Conservation (phyloP, 169 alveolate genomes). For the Cryptosporidium sp. region DNA sequence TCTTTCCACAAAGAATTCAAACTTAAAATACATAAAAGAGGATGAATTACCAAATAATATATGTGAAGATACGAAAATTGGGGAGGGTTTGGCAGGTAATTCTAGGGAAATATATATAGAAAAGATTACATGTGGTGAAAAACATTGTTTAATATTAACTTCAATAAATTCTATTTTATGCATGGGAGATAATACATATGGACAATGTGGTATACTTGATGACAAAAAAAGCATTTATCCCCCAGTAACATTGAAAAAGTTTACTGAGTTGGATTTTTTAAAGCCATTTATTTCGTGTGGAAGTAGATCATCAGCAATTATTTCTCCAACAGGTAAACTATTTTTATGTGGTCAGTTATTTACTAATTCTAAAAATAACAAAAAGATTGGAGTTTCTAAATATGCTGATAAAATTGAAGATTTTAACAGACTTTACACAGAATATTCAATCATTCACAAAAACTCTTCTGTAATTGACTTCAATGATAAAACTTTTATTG, state of each 20-base stretch:
- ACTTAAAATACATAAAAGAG: background rate
- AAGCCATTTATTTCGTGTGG: constrained; percentile 72
- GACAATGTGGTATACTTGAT: constrained; percentile 64
- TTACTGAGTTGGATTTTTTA: constrained; percentile 16
- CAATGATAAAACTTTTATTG: constrained; percentile 28
- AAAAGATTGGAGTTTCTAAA: constrained; percentile 50
- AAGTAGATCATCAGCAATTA: constrained; percentile 43
- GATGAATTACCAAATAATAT: background rate
- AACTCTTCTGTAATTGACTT: constrained; percentile 28
- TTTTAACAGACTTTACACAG: constrained; percentile 11
- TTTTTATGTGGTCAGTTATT: constrained; percentile 61
- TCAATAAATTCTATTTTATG: constrained; percentile 45
- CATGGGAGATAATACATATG: constrained; percentile 72
- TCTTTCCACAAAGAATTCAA: constrained; percentile 21
- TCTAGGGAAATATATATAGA: constrained; percentile 28
- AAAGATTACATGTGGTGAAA: constrained; percentile 55
- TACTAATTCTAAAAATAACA: constrained; percentile 9
- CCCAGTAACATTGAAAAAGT: constrained; percentile 50
- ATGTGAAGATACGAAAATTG: background rate
- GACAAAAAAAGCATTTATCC: constrained; percentile 32
- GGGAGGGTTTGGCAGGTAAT: background rate
- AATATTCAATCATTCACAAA: constrained; percentile 59
- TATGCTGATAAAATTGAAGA: constrained; percentile 39
- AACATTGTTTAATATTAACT: constrained; percentile 49
- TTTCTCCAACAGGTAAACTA: constrained; percentile 65